Percentiles rank a stretch among this genome's conserved stretches.
Conservation (phyloP, 1,284 basidiomycete species). For the Tausonia pullulans region DNA sequence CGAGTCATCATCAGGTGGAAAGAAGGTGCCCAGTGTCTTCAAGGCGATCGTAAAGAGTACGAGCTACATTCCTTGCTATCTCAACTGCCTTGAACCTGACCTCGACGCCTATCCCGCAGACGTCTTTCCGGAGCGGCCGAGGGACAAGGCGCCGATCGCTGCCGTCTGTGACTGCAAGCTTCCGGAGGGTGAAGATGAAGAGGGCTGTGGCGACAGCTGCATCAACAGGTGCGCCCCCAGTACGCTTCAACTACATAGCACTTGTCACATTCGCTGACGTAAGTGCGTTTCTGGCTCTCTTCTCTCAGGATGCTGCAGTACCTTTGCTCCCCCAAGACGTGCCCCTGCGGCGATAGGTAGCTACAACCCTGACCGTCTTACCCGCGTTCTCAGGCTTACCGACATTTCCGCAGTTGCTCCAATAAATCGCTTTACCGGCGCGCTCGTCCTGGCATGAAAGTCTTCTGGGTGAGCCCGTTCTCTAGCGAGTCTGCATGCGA, state of each 20-base stretch:
- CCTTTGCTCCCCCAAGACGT: slow-evolving; percentile 35
- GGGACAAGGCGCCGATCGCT: slow-evolving; percentile 19
- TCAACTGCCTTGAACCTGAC: slow-evolving; percentile 7
- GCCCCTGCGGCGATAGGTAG: slow-evolving; percentile 31
- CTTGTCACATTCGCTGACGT: not conserved
- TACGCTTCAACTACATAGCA: not conserved
- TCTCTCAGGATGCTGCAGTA: slow-evolving; percentile 34
- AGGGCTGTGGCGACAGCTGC: slow-evolving; percentile 35
- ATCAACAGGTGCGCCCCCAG: slow-evolving; percentile 31
- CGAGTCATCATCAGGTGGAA: slow-evolving; percentile 8
- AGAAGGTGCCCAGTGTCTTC: slow-evolving; percentile 26
- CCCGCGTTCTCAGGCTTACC: not conserved
- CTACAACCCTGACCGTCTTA: too few relatives aligned
- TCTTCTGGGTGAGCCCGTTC: slow-evolving; percentile 28
- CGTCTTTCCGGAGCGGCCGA: slow-evolving; percentile 26
- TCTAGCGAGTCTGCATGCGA: not conserved
- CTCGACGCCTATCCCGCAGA: slow-evolving; percentile 20
- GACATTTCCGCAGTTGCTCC: slow-evolving; percentile 19
- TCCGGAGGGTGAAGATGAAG: slow-evolving; percentile 20
- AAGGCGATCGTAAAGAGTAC: slow-evolving; percentile 9
- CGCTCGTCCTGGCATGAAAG: slow-evolving; percentile 25
- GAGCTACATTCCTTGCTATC: slow-evolving; percentile 13
- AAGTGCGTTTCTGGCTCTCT: not conserved
- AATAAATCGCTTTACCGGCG: slow-evolving; percentile 30
- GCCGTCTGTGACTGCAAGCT: slow-evolving; percentile 33